phyloP scores from a whole-genome alignment of 78 protist species.

The Chrysochromulina parva region DNA sequence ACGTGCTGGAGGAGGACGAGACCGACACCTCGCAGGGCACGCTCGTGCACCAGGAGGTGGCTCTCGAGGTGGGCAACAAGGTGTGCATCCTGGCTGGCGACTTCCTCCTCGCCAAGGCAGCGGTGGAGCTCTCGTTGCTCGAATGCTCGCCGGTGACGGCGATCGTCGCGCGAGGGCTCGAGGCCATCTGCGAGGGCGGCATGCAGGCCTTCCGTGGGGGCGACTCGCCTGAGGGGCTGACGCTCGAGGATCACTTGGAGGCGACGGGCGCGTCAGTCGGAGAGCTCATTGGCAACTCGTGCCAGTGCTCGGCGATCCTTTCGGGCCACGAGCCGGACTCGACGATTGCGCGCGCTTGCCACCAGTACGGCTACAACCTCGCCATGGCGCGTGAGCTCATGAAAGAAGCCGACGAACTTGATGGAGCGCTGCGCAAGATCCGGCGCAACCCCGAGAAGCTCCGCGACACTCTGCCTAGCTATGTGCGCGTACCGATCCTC shows the following conservation, averaged over 20 bases:
- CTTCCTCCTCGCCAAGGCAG: not conserved
- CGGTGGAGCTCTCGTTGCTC: not conserved
- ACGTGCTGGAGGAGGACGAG: not conserved
- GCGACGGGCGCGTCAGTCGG: not conserved
- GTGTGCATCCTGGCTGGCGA: not conserved
- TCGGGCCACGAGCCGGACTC: not conserved
- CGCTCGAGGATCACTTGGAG: not conserved
- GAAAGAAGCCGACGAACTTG: too few species aligned
- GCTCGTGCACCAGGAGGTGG: not conserved
- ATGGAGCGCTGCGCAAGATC: too few species aligned
- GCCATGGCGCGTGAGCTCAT: too few species aligned
- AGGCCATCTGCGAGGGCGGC: not conserved
- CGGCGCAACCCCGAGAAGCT: too few species aligned
- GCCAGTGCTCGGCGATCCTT: not conserved
- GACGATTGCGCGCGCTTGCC: too few species aligned
- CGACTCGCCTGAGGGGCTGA: not conserved
- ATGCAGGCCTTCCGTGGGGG: not conserved
- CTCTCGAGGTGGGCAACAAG: conserved; percentile 1
- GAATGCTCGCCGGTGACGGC: not conserved
- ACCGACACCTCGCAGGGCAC: not conserved
- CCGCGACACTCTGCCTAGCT: too few species aligned
- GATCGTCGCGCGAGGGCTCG: not conserved
- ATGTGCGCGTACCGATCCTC: too few species aligned
- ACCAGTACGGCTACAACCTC: too few species aligned
- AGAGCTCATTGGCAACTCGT: not conserved